Conservation (phyloP, 228 moss, liverwort and hornwort genomes). For the Sphagnum magellanicum region DNA sequence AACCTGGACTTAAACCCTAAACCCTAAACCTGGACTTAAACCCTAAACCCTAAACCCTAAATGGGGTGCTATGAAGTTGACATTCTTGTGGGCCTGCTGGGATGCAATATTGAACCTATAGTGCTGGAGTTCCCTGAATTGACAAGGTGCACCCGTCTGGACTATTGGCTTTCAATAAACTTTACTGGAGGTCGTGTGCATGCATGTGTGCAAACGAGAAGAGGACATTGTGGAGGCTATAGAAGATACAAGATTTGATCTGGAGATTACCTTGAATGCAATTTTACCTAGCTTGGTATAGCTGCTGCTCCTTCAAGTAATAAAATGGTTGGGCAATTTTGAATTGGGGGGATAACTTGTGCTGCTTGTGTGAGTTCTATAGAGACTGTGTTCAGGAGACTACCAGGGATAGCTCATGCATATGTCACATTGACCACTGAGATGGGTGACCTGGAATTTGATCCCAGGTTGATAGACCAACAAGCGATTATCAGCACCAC, state of each 20-base stretch:
- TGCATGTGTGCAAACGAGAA: conserved; percentile 13
- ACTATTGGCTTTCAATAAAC: too few species aligned
- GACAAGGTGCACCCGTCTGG: too few species aligned
- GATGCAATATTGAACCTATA: too few species aligned
- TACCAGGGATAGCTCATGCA: conserved; percentile 61
- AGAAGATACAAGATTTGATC: conserved; percentile 88
- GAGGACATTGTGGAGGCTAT: conserved; percentile 75
- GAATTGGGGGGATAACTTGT: conserved; percentile 89
- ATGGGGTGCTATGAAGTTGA: too few species aligned
- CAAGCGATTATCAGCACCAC: conserved; percentile 63
- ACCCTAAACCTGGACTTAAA: too few species aligned
- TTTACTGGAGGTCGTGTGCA: not conserved
- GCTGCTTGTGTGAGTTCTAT: conserved; percentile 75
- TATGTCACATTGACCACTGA: conserved; percentile 70
- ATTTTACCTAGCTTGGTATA: conserved; percentile 2
- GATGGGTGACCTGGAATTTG: conserved; percentile 78
- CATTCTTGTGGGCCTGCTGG: too few species aligned
- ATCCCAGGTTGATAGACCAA: conserved; percentile 39
- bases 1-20: too few species aligned
- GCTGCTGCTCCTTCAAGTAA: conserved; percentile 1
- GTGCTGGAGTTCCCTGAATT: too few species aligned
- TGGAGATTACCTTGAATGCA: conserved; percentile 33
- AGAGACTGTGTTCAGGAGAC: conserved; percentile 51
- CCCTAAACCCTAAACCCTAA: too few species aligned
- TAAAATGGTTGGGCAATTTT: conserved; percentile 58